Evolutionary conservation across 192 early-diverging fungal genomes (phyloP).

Genomic region (Backusella circina): DNA sequence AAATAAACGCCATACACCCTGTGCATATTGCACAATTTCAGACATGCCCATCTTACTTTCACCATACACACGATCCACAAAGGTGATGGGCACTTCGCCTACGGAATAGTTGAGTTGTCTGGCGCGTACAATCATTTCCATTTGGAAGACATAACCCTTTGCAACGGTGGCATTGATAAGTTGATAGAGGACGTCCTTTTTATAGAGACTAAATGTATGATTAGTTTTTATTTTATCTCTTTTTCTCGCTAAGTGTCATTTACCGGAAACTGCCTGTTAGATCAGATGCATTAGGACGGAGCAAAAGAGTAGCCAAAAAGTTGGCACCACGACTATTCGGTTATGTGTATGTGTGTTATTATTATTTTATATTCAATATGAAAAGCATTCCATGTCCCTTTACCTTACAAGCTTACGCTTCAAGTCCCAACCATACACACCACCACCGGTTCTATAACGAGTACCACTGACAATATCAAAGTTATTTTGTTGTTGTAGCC

Average conservation of each 20-base stretch:
- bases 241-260: background rate
- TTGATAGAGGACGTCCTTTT: slow-evolving; percentile 81
- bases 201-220: slow-evolving; percentile 69
- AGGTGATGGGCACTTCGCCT: slow-evolving; percentile 94
- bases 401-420: slow-evolving; percentile 90
- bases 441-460: slow-evolving; percentile 81
- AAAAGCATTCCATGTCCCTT: background rate
- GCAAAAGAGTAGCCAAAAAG: slow-evolving; percentile 82
- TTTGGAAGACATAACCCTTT: slow-evolving; percentile 99
- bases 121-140: slow-evolving; percentile 99
- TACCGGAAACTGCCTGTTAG: slow-evolving; percentile 92
- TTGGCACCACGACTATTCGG: slow-evolving; percentile 88
- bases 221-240: background rate
- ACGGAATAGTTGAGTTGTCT: slow-evolving; percentile 85
- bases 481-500: slow-evolving; percentile 76
- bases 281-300: slow-evolving; percentile 90
- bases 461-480: slow-evolving; percentile 95
- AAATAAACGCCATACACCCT: slow-evolving; percentile 86
- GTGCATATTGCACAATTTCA: slow-evolving; percentile 92
- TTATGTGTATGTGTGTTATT: background rate
- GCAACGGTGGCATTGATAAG: slow-evolving; percentile 88
- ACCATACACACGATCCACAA: slow-evolving; percentile 98
- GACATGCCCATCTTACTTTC: slow-evolving; percentile 93
- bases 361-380: too few species aligned
- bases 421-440: slow-evolving; percentile 98